Percentiles rank a stretch among this genome's conserved stretches.
Evolutionary conservation across 345 rosid species (phyloP).

Genomic region (Corchorus olitorius): DNA sequence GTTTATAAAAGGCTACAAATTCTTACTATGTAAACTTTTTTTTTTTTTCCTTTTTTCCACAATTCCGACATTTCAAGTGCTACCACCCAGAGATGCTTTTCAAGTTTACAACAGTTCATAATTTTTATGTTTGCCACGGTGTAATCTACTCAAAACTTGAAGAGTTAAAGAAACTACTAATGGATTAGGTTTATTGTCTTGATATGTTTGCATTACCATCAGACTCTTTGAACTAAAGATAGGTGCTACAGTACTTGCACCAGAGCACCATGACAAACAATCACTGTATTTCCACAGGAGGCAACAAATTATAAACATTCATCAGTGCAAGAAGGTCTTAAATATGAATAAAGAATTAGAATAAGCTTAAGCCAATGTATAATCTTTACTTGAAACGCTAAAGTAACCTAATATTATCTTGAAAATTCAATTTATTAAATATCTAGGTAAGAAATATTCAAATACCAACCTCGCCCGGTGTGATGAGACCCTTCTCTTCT

Average conservation of each 20-base stretch:
- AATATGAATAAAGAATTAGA: neutral
- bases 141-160: neutral
- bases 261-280: neutral
- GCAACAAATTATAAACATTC: neutral
- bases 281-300: neutral
- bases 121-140: neutral
- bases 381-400: neutral
- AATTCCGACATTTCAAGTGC: neutral
- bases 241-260: neutral
- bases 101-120: neutral
- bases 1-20: neutral
- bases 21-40: neutral
- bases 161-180: neutral
- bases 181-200: neutral
- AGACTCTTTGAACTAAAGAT: neutral
- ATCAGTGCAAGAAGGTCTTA: neutral
- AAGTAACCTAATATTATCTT: neutral
- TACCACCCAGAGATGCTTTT: neutral
- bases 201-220: neutral
- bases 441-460: neutral
- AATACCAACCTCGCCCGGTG: conserved; percentile 64
- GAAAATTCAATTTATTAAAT: neutral
- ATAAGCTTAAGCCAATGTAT: neutral
- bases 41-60: neutral
- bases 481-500: conserved; percentile 68